Evolutionary conservation across 163 green algal genomes (phyloP), one percentile per base, ranked within the genome.

Genomic region (Trebouxiophyceae sp.): DNA sequence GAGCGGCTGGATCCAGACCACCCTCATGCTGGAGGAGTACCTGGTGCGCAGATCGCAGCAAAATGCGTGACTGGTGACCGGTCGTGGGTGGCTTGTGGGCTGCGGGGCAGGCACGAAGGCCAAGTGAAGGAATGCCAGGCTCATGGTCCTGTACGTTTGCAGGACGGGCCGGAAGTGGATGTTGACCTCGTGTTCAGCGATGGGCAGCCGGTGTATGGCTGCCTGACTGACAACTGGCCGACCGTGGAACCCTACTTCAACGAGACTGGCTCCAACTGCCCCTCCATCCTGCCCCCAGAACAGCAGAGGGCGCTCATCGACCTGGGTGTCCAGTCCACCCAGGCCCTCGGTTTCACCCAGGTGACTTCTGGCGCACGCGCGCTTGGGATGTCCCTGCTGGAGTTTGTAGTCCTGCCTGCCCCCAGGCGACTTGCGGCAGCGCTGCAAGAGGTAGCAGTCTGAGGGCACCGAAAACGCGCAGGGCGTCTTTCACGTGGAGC

Each of bases 141-240:
- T n/a, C n/a, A n/a, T n/a, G n/a, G n/a, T n/a, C n/a, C n/a, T n/a
- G n/a, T n/a, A n/a, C 12, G 12, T 16, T 50, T 50, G 39, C 39
- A 50, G 39, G 85, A 92, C 67, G 85, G 86, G 22, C 59, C 72
- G 5, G 82, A 93, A 74, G 85, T 96, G 31, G 90, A 96, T 70
- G 83, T 89, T 57, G 90, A 96, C 77, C 70, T 96, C 23, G 80
- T 96, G 5, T 77, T 86, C 33, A 80, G 72, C 32, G 83, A 93
- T 34, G 86, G 85, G 0, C 62, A 84, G 61, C 46, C 74, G 5
- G 86, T 91, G 56, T 95, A 91, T 66, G 84, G 82, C 59, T 81
- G 82, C 54, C 77, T 94, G 58, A 95, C 87, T 7, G 89, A 95
- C 82, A 96, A 96, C 81, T 95, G 88, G 89, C 88, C 88, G 26